Percentiles rank a stretch among this genome's conserved stretches.
phyloP scores from a whole-genome alignment of 257 asterid genomes.

The Solanum arcanum region DNA sequence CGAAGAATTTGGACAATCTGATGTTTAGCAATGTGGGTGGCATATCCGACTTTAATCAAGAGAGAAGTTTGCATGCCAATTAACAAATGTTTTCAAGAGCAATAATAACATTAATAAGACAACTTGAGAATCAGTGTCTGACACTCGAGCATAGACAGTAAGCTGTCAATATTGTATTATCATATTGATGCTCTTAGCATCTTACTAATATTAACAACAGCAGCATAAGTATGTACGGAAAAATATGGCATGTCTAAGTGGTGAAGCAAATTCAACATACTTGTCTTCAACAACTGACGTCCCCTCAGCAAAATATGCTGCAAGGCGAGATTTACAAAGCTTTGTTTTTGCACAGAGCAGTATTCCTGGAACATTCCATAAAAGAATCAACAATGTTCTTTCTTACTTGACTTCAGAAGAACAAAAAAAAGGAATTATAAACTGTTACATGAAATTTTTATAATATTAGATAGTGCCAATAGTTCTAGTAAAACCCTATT shows the following conservation, averaged over 20 bases:
- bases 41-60: not conserved
- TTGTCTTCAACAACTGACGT: slow-evolving; percentile 50
- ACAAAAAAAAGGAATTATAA: not conserved
- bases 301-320: slow-evolving; percentile 86
- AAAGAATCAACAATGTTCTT: not conserved
- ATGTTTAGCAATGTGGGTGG: not conserved
- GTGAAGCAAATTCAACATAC: slow-evolving; percentile 21
- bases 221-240: not conserved
- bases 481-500: not conserved
- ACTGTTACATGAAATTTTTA: not conserved
- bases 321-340: slow-evolving; percentile 67
- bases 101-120: not conserved
- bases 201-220: not conserved
- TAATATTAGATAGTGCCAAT: not conserved
- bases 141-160: not conserved
- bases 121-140: not conserved
- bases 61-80: not conserved
- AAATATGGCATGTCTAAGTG: not conserved
- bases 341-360: slow-evolving; percentile 94
- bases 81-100: not conserved
- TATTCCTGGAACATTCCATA: slow-evolving; percentile 40
- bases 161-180: not conserved
- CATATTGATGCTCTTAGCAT: not conserved
- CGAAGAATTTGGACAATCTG: not conserved
- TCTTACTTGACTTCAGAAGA: not conserved